Percentiles rank a stretch among this genome's conserved stretches.
Evolutionary conservation across 225 moss, liverwort and hornwort species (phyloP).

Genomic region (Pseudisothecium myosuroides): DNA sequence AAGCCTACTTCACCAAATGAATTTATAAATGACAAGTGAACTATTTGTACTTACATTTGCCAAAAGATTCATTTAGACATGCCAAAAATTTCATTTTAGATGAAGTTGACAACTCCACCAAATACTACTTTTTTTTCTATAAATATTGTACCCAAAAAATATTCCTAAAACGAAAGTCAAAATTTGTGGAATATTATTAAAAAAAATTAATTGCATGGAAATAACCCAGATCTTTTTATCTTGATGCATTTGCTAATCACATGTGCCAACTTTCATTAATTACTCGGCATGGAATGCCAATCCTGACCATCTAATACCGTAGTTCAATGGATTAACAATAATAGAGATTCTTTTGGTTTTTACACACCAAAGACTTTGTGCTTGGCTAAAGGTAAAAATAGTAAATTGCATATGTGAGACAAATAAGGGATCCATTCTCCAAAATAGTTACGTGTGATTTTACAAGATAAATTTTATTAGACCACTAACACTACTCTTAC

Average conservation of each 20-base stretch:
- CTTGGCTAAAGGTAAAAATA: background rate
- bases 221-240: background rate
- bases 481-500: rapidly evolving
- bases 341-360: background rate
- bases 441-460: background rate
- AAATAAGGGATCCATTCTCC: background rate
- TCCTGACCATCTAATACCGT: rapidly evolving
- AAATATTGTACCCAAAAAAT: background rate
- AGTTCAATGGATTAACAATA: background rate
- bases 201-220: background rate
- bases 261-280: background rate
- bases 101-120: background rate
- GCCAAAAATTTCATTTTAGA: background rate
- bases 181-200: background rate
- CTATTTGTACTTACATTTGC: background rate
- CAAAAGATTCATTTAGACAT: background rate
- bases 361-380: background rate
- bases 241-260: background rate
- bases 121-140: background rate
- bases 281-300: rapidly evolving
- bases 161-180: background rate
- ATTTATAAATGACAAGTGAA: background rate
- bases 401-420: background rate
- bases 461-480: background rate
- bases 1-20: background rate